These are phyloP conservation scores for Penicillium hordei DNA, from an alignment of 2,329 filamentous ascomycete species.

Conservation along the genomic window DNA sequence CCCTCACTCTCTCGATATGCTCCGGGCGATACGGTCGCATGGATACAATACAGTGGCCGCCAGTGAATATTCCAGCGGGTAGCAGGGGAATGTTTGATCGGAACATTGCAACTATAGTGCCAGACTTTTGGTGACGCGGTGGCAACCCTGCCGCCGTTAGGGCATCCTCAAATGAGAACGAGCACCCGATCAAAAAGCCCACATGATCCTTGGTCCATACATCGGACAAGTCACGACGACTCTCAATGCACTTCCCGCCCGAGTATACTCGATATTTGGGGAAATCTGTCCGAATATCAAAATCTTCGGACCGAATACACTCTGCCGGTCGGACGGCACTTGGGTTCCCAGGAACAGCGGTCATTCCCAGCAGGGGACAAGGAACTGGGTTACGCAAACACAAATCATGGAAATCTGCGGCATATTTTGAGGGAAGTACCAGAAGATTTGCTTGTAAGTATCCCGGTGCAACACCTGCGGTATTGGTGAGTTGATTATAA, in stretches of 20 bases:
- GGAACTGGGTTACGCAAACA: conserved; percentile 63
- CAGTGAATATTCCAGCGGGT: conserved; percentile 59
- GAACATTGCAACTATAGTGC: conserved; percentile 62
- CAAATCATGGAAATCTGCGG: conserved; percentile 58
- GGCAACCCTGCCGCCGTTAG: conserved; percentile 52
- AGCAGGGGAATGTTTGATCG: conserved; percentile 56
- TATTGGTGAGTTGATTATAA: conserved; percentile 45
- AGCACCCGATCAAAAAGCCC: conserved; percentile 64
- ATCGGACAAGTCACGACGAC: conserved; percentile 46
- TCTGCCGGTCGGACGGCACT: conserved; percentile 17
- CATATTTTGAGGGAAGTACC: conserved; percentile 58
- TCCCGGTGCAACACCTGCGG: conserved; percentile 56
- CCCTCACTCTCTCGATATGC: conserved; percentile 55
- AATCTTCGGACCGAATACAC: conserved; percentile 33
- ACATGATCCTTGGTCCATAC: conserved; percentile 61
- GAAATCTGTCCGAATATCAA: conserved; percentile 60
- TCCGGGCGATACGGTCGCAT: conserved; percentile 59
- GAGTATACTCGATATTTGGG: conserved; percentile 61
- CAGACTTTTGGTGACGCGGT: conserved; percentile 52
- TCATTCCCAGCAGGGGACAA: conserved; percentile 59
- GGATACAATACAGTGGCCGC: conserved; percentile 58
- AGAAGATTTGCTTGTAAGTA: conserved; percentile 64
- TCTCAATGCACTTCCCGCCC: conserved; percentile 45
- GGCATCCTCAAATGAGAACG: conserved; percentile 63
- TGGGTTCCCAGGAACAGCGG: conserved; percentile 39